Base-by-base conservation (phyloP, 2,329 filamentous ascomycete genomes). In the Phaeosphaeria sp. region DNA sequence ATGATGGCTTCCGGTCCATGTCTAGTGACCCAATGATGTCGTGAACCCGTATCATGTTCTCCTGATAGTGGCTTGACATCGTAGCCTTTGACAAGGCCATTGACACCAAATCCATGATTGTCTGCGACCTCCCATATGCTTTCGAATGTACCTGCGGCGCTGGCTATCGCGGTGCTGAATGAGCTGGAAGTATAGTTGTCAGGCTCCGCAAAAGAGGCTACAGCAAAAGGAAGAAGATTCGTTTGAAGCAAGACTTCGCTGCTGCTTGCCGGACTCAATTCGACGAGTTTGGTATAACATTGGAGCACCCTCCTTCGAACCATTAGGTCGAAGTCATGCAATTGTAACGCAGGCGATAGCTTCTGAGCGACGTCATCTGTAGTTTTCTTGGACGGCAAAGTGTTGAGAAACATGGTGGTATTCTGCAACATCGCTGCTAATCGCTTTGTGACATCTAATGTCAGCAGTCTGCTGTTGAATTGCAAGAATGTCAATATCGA, bases 361-460 rank as follows among this genome's bases (percentile, higher is more conserved):
- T 92, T 86, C 74, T 97, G 92, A 1, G 89, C 86, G 17, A 94
- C 87, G 68, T 99, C 96, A 57, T 97, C 94, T 0, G 89, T 90
- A 0, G 88, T 90, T 77, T 94, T 97, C 76, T 91, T 94, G 0
- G 85, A 82, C 0, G 95, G 93, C 5, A 99, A 79, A 20, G 90
- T 90, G 69, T 90, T 91, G n/a, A 98, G 77, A 67, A 98, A 99
- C 7, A 90, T 86, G 1, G 93, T 91, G 0, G 95, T 97, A 72
- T 95, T 97, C 74, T 98, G 94, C 51, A 99, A 84, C 94, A 99
- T 97, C 1, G 89, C 87, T 33, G 93, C 91, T 64, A 99, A 90
- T 54, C 95, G 87, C 74, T 95, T 96, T 4, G 93, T 96, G 11
- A 97, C 92, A 79, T 99, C 95, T 1, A 94, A 89, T 0, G 95